Evolutionary conservation across 2,329 filamentous ascomycete genomes (phyloP).

Genomic region (Colletotrichum magnum): DNA sequence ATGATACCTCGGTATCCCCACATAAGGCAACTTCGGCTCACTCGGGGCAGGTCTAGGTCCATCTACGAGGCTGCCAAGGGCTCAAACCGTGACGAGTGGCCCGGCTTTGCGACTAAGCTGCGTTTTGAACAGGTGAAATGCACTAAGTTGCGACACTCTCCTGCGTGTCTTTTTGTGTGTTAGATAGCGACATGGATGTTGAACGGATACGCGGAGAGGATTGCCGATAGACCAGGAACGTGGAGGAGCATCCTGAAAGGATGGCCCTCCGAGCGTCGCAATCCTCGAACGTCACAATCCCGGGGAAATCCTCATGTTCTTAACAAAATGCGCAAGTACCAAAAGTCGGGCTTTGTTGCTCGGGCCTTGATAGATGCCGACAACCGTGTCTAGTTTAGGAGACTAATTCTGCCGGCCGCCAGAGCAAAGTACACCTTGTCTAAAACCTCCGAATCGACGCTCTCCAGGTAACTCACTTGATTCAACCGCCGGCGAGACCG

Average conservation of each 20-base stretch:
- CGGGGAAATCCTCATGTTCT: not conserved
- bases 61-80: not conserved
- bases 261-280: no score
- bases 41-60: conserved; percentile 4
- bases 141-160: no score
- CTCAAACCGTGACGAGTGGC: not conserved
- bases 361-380: no score
- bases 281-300: no score
- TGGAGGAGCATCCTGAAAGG: no score
- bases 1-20: conserved; percentile 23
- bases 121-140: no score
- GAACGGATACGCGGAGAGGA: no score
- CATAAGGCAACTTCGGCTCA: conserved; percentile 4
- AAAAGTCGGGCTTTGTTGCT: not conserved
- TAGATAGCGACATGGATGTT: no score
- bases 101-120: no score
- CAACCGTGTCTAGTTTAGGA: conserved; percentile 48
- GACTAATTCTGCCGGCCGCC: conserved; percentile 57
- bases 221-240: no score
- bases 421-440: conserved; percentile 39
- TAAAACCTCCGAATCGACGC: conserved; percentile 45
- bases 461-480: conserved; percentile 45
- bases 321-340: not conserved
- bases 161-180: no score
- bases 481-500: conserved; percentile 49